Base-by-base conservation (phyloP, 2,329 filamentous ascomycete species). In the Escovopsis sp. region DNA sequence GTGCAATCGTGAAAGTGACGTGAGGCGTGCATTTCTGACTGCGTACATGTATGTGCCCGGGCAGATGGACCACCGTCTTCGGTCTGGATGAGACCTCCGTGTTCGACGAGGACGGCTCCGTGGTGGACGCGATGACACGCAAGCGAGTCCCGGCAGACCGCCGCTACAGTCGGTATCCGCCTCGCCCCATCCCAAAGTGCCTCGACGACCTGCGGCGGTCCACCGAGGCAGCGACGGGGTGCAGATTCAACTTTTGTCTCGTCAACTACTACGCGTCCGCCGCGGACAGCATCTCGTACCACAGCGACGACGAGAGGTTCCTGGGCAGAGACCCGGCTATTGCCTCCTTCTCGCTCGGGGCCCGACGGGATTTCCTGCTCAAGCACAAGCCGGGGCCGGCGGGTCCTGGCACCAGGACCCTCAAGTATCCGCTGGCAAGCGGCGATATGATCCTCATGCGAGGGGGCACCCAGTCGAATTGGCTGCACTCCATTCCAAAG, bases 181-280 rank as follows among this genome's bases (percentile, higher is more conserved):
- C 84, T 0, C 72, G 83, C 0, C 84, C 82, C 1, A 73, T 88
- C 1, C 84, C 84, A 0, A 61, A 71, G 43, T 86, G 82, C 51
- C 69, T 89, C 0, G 73, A 84, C 34, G 59, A 68, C 6, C 67
- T 89, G 7, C 72, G 77, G 9, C 62, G 59, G 32, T 67, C 75
- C 9, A 77, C 81, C 1, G 81, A 89, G 58, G 67, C 69, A 4
- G 73, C 75, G 0, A 84, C 80, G 1, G 70, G 69, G n/a, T 73
- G 74, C 52, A 69, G 55, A 1, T 89, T 82, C 61, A 89, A 89
- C 55, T 85, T 88, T 56, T 83, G 79, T 46, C 69, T 89, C 1
- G 81, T 89, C 4, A 89, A 89, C 54, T 89, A 89, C 62, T 89
- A 89, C 55, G 79, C 80, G n/a, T 74, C 73, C 4, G 83, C 84